A percentile compares a stretch with the other conserved stretches of the same genome.
Conservation (phyloP, 2,329 filamentous ascomycete species). For the Scedosporium dehoogii region DNA sequence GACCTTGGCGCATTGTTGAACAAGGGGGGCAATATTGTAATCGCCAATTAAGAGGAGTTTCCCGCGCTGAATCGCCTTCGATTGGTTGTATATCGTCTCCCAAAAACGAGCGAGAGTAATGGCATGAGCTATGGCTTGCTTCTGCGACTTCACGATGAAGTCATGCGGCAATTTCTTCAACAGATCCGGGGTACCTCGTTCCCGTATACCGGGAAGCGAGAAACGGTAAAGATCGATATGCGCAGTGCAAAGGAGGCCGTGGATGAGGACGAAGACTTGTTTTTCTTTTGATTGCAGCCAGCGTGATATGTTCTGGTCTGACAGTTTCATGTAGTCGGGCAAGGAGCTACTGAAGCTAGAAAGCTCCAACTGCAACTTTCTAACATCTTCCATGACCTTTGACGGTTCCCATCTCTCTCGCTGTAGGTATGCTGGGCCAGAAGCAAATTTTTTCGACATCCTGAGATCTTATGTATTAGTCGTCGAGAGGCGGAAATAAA, state of each 20-base stretch:
- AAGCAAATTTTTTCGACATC: constrained; percentile 12
- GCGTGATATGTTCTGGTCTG: constrained; percentile 21
- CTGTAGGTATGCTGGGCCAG: constrained; percentile 9
- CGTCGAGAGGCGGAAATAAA: not conserved
- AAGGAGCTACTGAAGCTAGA: constrained; percentile 25
- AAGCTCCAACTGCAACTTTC: constrained; percentile 25
- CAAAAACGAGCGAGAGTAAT: constrained; percentile 26
- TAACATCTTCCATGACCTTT: constrained; percentile 26
- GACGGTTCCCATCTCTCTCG: constrained; percentile 20
- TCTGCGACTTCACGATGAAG: constrained; percentile 25
- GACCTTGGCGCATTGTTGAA: constrained; percentile 16
- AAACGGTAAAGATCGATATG: constrained; percentile 31
- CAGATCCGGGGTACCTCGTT: constrained; percentile 21
- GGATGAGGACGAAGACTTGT: constrained; percentile 26
- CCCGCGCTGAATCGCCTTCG: constrained; percentile 15
- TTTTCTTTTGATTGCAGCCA: constrained; percentile 21
- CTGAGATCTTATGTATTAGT: constrained; percentile 1
- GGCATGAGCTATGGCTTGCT: constrained; percentile 28
- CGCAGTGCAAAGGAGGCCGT: constrained; percentile 23
- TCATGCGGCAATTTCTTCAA: constrained; percentile 23
- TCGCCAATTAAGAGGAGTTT: constrained; percentile 13
- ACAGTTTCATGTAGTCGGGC: constrained; percentile 22
- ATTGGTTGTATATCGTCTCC: constrained; percentile 21
- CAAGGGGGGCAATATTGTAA: constrained; percentile 10
- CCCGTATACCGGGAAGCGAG: constrained; percentile 24